Percentiles rank a stretch among this genome's conserved stretches.
Conservation (phyloP, 768 basidiomycete species). For the Psilocybe cyanescens region DNA sequence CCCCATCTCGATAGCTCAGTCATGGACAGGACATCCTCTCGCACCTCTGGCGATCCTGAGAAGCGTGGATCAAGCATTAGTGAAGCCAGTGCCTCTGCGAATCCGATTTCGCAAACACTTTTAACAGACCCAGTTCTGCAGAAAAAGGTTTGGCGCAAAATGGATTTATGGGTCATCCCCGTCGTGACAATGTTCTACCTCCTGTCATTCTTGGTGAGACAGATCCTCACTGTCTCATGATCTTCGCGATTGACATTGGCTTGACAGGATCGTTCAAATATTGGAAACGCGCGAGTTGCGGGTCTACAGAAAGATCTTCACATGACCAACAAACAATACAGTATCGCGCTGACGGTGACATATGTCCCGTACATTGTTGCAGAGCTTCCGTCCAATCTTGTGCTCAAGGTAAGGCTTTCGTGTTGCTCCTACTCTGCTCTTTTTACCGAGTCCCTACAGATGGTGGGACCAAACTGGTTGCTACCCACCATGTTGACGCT, state of each 20-base stretch:
- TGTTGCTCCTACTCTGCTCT: background rate
- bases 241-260: background rate
- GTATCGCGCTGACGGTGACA: constrained; percentile 51
- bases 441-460: constrained; percentile 20
- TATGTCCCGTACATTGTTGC: constrained; percentile 60
- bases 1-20: constrained; percentile 1
- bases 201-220: constrained; percentile 53
- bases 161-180: constrained; percentile 52
- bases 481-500: constrained; percentile 62
- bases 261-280: constrained; percentile 53
- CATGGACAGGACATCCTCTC: constrained; percentile 20
- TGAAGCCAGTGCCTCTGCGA: constrained; percentile 20
- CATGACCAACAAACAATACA: constrained; percentile 52
- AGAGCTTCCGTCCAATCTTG: constrained; percentile 64
- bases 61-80: constrained; percentile 31
- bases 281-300: constrained; percentile 64
- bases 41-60: constrained; percentile 30
- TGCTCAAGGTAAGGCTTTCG: constrained; percentile 47
- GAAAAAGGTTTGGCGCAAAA: constrained; percentile 48
- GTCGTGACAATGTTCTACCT: constrained; percentile 54
- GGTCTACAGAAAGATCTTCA: constrained; percentile 59
- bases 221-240: background rate
- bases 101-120: constrained; percentile 2
- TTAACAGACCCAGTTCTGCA: constrained; percentile 38
- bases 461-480: constrained; percentile 62